Evolutionary conservation across 192 early-diverging fungal species (phyloP).

Genomic region (Spizellomyces sp.): DNA sequence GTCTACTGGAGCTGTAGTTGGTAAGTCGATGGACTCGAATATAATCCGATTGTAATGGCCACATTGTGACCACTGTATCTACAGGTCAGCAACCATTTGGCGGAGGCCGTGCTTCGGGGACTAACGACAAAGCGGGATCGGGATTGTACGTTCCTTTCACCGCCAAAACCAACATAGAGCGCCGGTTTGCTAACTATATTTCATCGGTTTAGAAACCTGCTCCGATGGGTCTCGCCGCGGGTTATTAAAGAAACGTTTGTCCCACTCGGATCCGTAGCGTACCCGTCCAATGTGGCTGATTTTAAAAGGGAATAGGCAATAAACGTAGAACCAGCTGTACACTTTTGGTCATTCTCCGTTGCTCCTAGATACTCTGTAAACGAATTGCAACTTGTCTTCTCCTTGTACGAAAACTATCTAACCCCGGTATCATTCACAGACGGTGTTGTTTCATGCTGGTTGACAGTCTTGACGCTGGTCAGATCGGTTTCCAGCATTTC

Average conservation of each 20-base stretch:
- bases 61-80: slow-evolving; percentile 3
- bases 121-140: slow-evolving; percentile 98
- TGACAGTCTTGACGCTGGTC: no score
- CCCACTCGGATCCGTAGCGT: slow-evolving; percentile 73
- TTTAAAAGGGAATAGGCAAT: not conserved
- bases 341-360: no score
- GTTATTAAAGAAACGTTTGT: slow-evolving; percentile 96
- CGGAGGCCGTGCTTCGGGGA: slow-evolving; percentile 89
- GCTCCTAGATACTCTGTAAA: not conserved
- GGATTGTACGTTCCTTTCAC: slow-evolving; percentile 35
- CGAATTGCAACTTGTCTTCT: no score
- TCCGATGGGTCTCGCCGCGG: slow-evolving; percentile 90
- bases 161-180: not conserved
- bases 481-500: no score
- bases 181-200: not conserved
- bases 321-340: no score
- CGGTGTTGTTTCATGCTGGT: no score
- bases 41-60: no score
- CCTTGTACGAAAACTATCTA: no score
- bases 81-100: slow-evolving; percentile 94
- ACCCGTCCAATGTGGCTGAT: slow-evolving; percentile 78
- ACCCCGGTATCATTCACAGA: no score
- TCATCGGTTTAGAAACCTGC: slow-evolving; percentile 49
- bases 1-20: slow-evolving; percentile 95
- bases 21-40: not conserved